Evolutionary conservation across 2,329 filamentous ascomycete species (phyloP), one percentile per base, ranked within the genome.

Genomic region (Nemania bipapillata): DNA sequence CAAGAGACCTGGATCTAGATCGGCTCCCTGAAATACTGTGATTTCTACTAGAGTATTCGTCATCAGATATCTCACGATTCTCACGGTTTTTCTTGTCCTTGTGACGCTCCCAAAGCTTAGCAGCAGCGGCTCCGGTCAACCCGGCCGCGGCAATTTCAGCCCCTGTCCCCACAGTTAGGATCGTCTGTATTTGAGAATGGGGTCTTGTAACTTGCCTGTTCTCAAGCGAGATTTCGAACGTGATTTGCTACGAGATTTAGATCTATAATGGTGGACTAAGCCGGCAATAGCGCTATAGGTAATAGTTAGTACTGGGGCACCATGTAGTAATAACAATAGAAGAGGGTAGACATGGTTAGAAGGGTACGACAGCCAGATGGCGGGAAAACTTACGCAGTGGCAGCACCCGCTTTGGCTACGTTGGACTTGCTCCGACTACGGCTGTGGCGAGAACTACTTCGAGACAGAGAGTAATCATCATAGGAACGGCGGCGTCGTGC

Each of bases 111-210:
- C 87, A 90, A 24, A 90, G 75, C 76, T 89, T 89, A 73, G 85
- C 86, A 45, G 87, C 88, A 0, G 86, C 85, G 8, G 87, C 88
- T 54, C 86, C 88, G 24, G 86, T 87, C 4, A 89, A 81, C 4
- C 87, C 88, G 8, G 87, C 87, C 1, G 86, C 87, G 1, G 85
- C 86, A 66, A 91, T 86, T 78, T 89, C 86, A 17, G 87, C 89
- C 65, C 78, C 78, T 79, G 40, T 37, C 35, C 24, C 11, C 4
- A 20, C 24, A 32, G 54, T 76, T 59, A 76, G 74, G 24, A 8
- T 49, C 7, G 5, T 49, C 11, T 26, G 47, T 17, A 9, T 52
- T 24, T 7, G 42, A 53, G 60, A 20, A 6, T 47, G 12, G 47
- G 22, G 17, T 32, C 28, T 30, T 15, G 28, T 17, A 52, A 71